These are phyloP conservation scores for Candida insectalens DNA, from an alignment of 805 yeast genomes.

Conservation along the genomic window DNA sequence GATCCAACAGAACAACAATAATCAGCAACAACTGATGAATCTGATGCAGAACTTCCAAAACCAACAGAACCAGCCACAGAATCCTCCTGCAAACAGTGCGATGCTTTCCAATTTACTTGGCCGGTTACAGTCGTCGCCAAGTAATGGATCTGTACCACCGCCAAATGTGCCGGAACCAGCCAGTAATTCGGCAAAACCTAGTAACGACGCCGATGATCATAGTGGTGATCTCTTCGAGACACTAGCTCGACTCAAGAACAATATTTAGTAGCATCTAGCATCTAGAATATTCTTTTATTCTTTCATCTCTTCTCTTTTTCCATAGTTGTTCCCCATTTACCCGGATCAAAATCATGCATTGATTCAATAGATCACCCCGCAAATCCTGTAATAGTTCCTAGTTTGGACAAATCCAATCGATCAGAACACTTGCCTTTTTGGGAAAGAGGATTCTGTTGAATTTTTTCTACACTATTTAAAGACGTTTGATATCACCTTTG, in stretches of 20 bases:
- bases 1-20: conserved; percentile 12
- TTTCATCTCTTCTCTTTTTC: neutral
- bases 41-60: conserved; percentile 4
- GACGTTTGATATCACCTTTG: too few species aligned
- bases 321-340: neutral
- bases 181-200: conserved; percentile 6
- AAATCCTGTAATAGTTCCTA: too few species aligned
- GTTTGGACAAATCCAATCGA: too few species aligned
- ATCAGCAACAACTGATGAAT: conserved; percentile 9
- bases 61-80: conserved; percentile 5
- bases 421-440: too few species aligned
- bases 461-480: too few species aligned
- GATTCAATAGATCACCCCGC: too few species aligned
- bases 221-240: conserved; percentile 27
- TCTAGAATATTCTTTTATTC: neutral
- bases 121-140: conserved; percentile 14
- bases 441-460: too few species aligned
- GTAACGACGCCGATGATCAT: conserved; percentile 14
- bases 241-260: conserved; percentile 27
- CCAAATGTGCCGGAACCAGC: conserved; percentile 4
- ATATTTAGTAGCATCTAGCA: conserved; percentile 12
- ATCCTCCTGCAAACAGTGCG: conserved; percentile 1
- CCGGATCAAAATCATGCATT: too few species aligned
- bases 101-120: conserved; percentile 12
- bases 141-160: conserved; percentile 12